Conservation (phyloP, 352 stramenopile genomes). For the Pythium apleroticum region DNA sequence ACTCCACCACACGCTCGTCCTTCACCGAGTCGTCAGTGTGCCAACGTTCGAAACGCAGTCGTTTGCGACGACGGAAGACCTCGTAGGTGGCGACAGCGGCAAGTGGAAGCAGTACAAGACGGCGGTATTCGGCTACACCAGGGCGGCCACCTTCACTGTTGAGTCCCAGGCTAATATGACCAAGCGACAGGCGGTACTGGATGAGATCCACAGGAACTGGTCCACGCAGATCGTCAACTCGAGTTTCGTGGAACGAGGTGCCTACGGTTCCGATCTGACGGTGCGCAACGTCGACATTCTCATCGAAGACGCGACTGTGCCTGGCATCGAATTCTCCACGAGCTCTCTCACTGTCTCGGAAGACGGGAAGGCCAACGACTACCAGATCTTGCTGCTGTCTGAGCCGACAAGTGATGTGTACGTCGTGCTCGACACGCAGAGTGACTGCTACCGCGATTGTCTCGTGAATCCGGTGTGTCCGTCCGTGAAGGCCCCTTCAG, state of each 20-base stretch:
- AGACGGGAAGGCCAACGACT: conserved; percentile 66
- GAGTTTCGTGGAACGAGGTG: conserved; percentile 20
- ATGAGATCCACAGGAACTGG: conserved; percentile 40
- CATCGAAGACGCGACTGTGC: conserved; percentile 54
- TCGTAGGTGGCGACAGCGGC: not conserved
- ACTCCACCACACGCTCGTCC: conserved; percentile 33
- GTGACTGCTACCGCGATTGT: conserved; percentile 61
- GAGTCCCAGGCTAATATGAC: not conserved
- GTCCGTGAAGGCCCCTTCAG: not conserved
- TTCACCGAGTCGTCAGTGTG: conserved; percentile 31
- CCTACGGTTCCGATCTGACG: conserved; percentile 11
- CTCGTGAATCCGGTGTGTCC: conserved; percentile 15
- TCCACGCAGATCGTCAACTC: conserved; percentile 31
- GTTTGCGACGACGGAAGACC: conserved; percentile 25
- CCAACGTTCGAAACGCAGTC: conserved; percentile 39
- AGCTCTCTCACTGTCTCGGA: conserved; percentile 65
- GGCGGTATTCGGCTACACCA: conserved; percentile 4
- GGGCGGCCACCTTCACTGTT: not conserved
- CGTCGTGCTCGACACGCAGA: conserved; percentile 45
- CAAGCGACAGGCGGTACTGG: conserved; percentile 13
- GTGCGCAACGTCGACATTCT: conserved; percentile 11
- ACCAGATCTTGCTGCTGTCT: conserved; percentile 66
- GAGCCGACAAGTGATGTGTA: conserved; percentile 54
- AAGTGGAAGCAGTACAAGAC: conserved; percentile 21
- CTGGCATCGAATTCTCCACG: conserved; percentile 69